Base-by-base conservation (phyloP, 768 basidiomycete genomes). In the Coprinopsis strossmayeri region DNA sequence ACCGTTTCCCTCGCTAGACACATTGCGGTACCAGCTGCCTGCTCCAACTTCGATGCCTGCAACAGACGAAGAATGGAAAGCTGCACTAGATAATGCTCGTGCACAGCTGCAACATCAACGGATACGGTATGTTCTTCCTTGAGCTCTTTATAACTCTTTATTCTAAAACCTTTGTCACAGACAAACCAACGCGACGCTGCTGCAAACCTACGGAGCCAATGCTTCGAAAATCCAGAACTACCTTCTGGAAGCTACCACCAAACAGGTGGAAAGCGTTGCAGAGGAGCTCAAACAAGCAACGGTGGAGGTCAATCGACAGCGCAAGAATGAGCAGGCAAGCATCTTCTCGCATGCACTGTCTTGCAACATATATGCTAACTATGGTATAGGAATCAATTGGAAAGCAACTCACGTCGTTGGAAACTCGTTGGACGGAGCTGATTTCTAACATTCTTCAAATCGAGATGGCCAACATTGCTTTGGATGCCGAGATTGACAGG, bases 221-320 rank as follows among this genome's bases (percentile, higher is more conserved):
- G 86, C 88, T 11, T 95, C 90, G 87, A 79, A 87, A 53, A 82
- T 93, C 64, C 83, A 90, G 61, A 98, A 97, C 64, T 92, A 91
- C 59, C 72, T 88, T 26, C 68, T 93, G 20, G 91, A 95, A 62
- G 75, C 81, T 21, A 80, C 84, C 27, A 81, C 84, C 5, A 84
- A 83, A 57, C 77, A 81, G 50, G 69, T 79, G 5, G 91, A 92
- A 63, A 74, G 72, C 53, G 70, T 80, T 9, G 64, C 88, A n/a
- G 91, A 91, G 58, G 81, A 86, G 54, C 55, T 93, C 51, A 85
- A 84, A 62, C 77, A 90, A 60, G 62, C 82, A 43, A 89, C 88
- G 0, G 83, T 87, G 0, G 88, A 88, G 49, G 73, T 98, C 51
- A 98, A 98, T 61, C 75, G 95, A 42, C 82, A 86, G 49, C 77